These are phyloP conservation scores for Mycena belliarum DNA, from an alignment of 768 basidiomycete species.

Conservation along the genomic window DNA sequence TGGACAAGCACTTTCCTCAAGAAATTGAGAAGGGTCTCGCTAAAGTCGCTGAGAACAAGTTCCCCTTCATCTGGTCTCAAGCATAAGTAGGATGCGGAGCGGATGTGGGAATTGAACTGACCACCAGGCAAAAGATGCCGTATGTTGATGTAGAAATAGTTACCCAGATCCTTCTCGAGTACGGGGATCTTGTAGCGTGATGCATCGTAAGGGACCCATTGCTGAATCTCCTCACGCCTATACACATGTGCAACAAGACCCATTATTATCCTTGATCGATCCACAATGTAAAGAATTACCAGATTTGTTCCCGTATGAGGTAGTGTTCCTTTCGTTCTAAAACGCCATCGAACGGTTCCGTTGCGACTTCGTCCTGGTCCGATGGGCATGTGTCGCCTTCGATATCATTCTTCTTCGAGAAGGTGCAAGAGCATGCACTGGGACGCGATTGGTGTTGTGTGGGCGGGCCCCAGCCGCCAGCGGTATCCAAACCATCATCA, in stretches of 20 bases:
- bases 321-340: slow-evolving; percentile 16
- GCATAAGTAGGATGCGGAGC: not conserved
- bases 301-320: slow-evolving; percentile 13
- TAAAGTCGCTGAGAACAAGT: slow-evolving; percentile 22
- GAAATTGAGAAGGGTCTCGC: slow-evolving; percentile 21
- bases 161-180: slow-evolving; percentile 18
- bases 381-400: not conserved
- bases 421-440: not conserved
- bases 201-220: slow-evolving; percentile 24
- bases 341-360: slow-evolving; percentile 10
- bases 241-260: no score
- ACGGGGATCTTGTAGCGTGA: slow-evolving; percentile 10
- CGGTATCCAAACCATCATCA: no score
- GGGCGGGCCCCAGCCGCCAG: not conserved
- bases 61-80: slow-evolving; percentile 16
- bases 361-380: not conserved
- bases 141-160: slow-evolving; percentile 25
- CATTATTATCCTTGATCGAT: not conserved
- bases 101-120: not conserved
- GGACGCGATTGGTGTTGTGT: not conserved
- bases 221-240: not conserved
- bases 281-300: not conserved
- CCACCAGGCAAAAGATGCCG: slow-evolving; percentile 8
- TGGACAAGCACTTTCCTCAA: slow-evolving; percentile 10
- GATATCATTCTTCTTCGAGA: not conserved